A percentile compares a stretch with the other conserved stretches of the same genome.
Conservation (phyloP, 108 stramenopile genomes). For the Cyclotella baltica region DNA sequence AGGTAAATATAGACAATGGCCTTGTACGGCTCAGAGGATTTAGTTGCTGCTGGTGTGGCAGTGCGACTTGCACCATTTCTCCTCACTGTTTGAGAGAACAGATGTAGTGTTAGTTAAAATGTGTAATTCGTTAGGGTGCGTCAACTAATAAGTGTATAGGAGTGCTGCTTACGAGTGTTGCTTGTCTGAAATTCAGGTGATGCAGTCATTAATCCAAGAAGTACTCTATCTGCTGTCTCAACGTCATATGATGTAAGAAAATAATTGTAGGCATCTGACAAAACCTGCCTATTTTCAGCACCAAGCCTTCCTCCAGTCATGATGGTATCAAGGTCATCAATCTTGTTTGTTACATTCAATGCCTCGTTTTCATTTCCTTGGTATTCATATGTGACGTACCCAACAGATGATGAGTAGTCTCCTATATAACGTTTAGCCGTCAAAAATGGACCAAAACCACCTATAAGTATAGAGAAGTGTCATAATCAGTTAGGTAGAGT, state of each 20-base stretch:
- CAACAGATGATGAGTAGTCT: conserved; percentile 46
- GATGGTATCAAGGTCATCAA: conserved; percentile 68
- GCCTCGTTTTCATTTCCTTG: conserved; percentile 2
- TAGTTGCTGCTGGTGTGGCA: conserved; percentile 37
- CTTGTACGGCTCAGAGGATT: conserved; percentile 48
- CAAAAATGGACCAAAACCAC: conserved; percentile 42
- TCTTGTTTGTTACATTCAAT: conserved; percentile 25
- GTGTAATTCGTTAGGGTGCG: no score
- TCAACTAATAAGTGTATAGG: no score
- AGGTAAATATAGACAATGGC: conserved; percentile 54
- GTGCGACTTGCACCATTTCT: conserved; percentile 29
- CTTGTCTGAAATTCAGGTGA: conserved; percentile 64
- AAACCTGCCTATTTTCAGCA: conserved; percentile 25
- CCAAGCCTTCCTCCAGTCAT: conserved; percentile 68
- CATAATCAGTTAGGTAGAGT: no score
- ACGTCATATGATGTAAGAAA: conserved; percentile 28
- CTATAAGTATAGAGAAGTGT: no score
- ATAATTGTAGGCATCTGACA: conserved; percentile 36
- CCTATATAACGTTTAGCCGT: conserved; percentile 7
- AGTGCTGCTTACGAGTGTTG: conserved; percentile 37
- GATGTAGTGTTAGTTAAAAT: no score
- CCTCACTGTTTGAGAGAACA: no score
- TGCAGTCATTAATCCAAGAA: conserved; percentile 43
- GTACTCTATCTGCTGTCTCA: conserved; percentile 35
- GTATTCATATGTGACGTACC: conserved; percentile 23